These are phyloP conservation scores for Blastobotrys proliferans DNA, from an alignment of 1,139 yeast species.

Conservation along the genomic window DNA sequence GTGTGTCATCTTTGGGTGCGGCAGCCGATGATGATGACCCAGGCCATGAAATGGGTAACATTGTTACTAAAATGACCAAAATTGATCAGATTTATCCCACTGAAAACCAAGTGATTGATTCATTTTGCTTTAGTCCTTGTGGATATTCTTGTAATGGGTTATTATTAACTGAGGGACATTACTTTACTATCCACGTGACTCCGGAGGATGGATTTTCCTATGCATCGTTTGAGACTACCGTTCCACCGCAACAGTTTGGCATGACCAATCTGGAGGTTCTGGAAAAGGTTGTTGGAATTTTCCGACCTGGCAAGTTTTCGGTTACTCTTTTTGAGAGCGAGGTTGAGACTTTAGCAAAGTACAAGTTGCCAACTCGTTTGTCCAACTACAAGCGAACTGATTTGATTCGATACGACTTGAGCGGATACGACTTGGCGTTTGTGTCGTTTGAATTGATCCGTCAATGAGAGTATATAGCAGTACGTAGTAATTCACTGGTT, in stretches of 20 bases:
- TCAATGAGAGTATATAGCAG: no score
- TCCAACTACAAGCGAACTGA: slow-evolving; percentile 63
- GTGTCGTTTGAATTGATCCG: slow-evolving; percentile 32
- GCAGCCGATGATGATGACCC: slow-evolving; percentile 56
- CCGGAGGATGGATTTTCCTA: slow-evolving; percentile 95
- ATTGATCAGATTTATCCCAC: slow-evolving; percentile 56
- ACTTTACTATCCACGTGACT: slow-evolving; percentile 89
- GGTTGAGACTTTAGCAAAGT: background rate
- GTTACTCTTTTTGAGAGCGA: slow-evolving; percentile 54
- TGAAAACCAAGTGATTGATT: slow-evolving; percentile 49
- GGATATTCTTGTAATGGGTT: slow-evolving; percentile 90
- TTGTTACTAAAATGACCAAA: slow-evolving; percentile 58
- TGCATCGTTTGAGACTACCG: slow-evolving; percentile 92
- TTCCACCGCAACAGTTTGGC: slow-evolving; percentile 45
- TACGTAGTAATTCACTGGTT: no score
- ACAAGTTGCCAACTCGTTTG: slow-evolving; percentile 25
- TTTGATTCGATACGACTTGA: slow-evolving; percentile 66
- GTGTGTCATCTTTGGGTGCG: slow-evolving; percentile 36
- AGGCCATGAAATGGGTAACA: slow-evolving; percentile 72
- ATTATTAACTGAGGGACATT: slow-evolving; percentile 53
- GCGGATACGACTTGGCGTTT: slow-evolving; percentile 46
- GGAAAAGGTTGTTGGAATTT: slow-evolving; percentile 54
- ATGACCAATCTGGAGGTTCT: slow-evolving; percentile 49
- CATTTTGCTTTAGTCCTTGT: slow-evolving; percentile 93
- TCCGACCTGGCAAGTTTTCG: slow-evolving; percentile 75